Percentiles rank a stretch among this genome's conserved stretches.
Conservation (phyloP, 805 yeast species). For the Yamadazyma phyllophila region DNA sequence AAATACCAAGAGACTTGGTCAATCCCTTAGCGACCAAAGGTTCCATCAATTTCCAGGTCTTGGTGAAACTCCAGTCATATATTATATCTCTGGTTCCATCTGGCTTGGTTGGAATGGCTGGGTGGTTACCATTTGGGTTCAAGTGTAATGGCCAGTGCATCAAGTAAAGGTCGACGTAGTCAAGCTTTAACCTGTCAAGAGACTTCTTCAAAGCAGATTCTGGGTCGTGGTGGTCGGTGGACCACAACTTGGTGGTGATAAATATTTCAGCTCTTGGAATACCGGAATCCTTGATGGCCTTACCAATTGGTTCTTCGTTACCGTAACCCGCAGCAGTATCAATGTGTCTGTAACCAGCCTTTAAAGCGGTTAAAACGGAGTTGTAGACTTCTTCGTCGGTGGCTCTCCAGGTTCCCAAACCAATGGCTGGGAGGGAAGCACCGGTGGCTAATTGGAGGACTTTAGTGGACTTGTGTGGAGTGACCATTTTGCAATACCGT, state of each 20-base stretch:
- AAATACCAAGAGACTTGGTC: slow-evolving; percentile 70
- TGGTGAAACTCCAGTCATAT: slow-evolving; percentile 40
- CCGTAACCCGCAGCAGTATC: slow-evolving; percentile 72
- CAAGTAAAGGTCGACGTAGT: slow-evolving; percentile 74
- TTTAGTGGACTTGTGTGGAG: slow-evolving; percentile 4
- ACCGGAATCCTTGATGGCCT: slow-evolving; percentile 52
- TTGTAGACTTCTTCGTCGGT: slow-evolving; percentile 50
- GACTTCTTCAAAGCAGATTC: slow-evolving; percentile 57
- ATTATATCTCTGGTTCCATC: slow-evolving; percentile 37
- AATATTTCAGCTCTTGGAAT: slow-evolving; percentile 64
- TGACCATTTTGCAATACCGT: slow-evolving; percentile 1
- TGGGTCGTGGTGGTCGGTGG: slow-evolving; percentile 50
- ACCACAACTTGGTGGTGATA: slow-evolving; percentile 70
- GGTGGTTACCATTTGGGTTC: slow-evolving; percentile 38
- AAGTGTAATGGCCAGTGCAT: slow-evolving; percentile 75
- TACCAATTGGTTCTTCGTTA: slow-evolving; percentile 66
- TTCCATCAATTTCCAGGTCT: slow-evolving; percentile 60
- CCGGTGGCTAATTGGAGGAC: slow-evolving; percentile 49
- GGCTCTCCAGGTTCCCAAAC: slow-evolving; percentile 72
- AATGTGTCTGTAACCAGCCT: slow-evolving; percentile 69
- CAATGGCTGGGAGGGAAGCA: slow-evolving; percentile 59
- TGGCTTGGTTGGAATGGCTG: slow-evolving; percentile 30
- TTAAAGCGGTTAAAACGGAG: slow-evolving; percentile 57
- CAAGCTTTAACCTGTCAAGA: slow-evolving; percentile 60
- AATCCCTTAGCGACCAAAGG: slow-evolving; percentile 52